Evolutionary conservation across 106 monocot genomes (phyloP), one percentile per base, ranked within the genome.

Genomic region (Iris macrosiphon): DNA sequence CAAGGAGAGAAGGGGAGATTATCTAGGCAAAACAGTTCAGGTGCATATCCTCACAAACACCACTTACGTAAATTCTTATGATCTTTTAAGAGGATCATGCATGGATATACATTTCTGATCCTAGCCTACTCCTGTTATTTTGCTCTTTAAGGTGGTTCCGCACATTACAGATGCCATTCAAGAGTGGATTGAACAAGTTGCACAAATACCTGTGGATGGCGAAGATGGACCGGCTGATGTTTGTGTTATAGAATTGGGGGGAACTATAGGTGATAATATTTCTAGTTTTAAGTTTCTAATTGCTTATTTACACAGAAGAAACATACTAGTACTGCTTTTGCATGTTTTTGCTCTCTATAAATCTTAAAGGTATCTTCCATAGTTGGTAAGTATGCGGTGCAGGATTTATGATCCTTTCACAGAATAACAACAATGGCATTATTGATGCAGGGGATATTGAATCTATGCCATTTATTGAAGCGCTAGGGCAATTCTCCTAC

Each of bases 171-270:
- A 92, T 76, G 82, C 86, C 42, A 87, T 93, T 74, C 92, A 93
- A 61, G 92, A 93, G 57, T 87, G 92, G 87, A 87, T 87, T 57
- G 87, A 87, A 54, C 70, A 83, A 33, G 92, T 80, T 21, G 79
- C 92, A 18, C 28, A 60, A 45, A 67, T 87, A 49, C 92, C 87
- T 55, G 83, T 87, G 22, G 92, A 93, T 80, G 83, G 92, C 40
- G 68, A 83, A 65, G 83, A 87, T 63, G 87, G 74, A 11, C 83
- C 87, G 20, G 79, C 92, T 40, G 83, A 87, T 75, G 87, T 93
- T 57, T 93, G 92, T 77, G 87, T 93, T 23, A 87, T 93, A 45
- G 87, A 87, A 80, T 67, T 93, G 39, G 87, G 93, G 59, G 93
- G 93, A 66, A 93, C 93, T 21, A 93, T 84, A 88, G 93, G 93